Conservation (phyloP, 2,329 filamentous ascomycete genomes). For the Tolypocladium guangdongense region DNA sequence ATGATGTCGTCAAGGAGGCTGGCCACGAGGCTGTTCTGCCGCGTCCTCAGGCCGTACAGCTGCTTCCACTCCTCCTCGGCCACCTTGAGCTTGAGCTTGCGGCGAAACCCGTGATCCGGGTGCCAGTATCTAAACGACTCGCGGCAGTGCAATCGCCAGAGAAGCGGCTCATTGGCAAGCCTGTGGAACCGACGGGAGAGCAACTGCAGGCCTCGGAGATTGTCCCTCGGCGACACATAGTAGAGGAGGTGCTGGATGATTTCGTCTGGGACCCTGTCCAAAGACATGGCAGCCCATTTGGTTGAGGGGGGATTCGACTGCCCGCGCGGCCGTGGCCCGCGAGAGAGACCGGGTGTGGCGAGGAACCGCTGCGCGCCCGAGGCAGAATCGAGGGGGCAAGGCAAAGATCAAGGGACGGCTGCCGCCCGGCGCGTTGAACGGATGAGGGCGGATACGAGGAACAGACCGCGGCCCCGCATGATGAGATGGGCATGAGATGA, state of each 20-base stretch:
- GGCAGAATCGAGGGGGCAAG: not conserved
- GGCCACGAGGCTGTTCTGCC: slow-evolving; percentile 39
- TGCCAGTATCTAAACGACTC: slow-evolving; percentile 67
- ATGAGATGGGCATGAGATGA: not conserved
- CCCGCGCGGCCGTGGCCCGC: not conserved
- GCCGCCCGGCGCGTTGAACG: not conserved
- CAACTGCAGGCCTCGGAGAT: slow-evolving; percentile 33
- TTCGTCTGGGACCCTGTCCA: slow-evolving; percentile 62
- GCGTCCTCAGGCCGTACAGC: slow-evolving; percentile 48
- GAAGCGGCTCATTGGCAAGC: slow-evolving; percentile 57
- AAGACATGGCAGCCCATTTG: slow-evolving; percentile 19
- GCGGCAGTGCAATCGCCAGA: slow-evolving; percentile 73
- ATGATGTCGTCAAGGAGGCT: slow-evolving; percentile 57
- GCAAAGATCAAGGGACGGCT: not conserved
- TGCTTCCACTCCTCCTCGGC: slow-evolving; percentile 62
- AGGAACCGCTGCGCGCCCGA: not conserved
- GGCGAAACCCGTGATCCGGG: slow-evolving; percentile 44
- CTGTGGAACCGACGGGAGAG: slow-evolving; percentile 54
- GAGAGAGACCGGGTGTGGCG: not conserved
- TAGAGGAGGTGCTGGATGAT: slow-evolving; percentile 69
- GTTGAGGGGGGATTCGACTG: slow-evolving; percentile 1
- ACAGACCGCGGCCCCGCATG: not conserved
- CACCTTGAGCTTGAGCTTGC: slow-evolving; percentile 42
- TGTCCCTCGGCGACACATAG: slow-evolving; percentile 46
- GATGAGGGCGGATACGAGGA: not conserved